Conservation (phyloP, 2,329 filamentous ascomycete species). For the Lanzia echinophila region DNA sequence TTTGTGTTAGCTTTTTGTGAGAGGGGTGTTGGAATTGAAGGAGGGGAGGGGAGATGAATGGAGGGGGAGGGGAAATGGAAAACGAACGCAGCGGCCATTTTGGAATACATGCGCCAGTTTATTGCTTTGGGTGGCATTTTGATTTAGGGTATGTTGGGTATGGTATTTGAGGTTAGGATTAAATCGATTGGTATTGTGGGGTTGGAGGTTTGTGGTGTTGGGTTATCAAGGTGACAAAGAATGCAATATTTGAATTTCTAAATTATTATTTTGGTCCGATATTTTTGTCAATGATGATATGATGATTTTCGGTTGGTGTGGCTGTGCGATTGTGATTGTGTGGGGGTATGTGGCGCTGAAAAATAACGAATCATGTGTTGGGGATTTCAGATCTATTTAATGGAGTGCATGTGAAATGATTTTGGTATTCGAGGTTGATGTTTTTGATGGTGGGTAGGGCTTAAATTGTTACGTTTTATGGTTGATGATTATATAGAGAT, state of each 20-base stretch:
- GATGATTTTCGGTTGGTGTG: conserved; percentile 4
- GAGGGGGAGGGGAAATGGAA: conserved; percentile 6
- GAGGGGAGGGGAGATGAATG: neutral
- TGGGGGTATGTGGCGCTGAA: neutral
- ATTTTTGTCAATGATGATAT: conserved; percentile 9
- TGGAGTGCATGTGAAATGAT: no score
- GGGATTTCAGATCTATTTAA: no score
- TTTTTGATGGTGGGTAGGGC: no score
- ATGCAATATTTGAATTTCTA: neutral
- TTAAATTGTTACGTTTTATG: no score
- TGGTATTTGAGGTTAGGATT: neutral
- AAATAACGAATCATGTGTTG: no score
- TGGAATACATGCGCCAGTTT: conserved; percentile 55
- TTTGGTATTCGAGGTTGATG: no score
- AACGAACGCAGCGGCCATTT: conserved; percentile 65
- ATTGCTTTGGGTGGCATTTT: conserved; percentile 41
- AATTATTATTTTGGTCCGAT: no score
- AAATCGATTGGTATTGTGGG: neutral
- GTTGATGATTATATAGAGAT: no score
- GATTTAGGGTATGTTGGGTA: neutral
- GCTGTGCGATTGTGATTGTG: neutral
- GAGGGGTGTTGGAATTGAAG: neutral
- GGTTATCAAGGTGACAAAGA: neutral
- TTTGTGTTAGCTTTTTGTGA: conserved; percentile 7
- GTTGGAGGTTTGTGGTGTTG: conserved; percentile 1